phyloP scores from a whole-genome alignment of 768 basidiomycete species.

The Hydnum rufescens region DNA sequence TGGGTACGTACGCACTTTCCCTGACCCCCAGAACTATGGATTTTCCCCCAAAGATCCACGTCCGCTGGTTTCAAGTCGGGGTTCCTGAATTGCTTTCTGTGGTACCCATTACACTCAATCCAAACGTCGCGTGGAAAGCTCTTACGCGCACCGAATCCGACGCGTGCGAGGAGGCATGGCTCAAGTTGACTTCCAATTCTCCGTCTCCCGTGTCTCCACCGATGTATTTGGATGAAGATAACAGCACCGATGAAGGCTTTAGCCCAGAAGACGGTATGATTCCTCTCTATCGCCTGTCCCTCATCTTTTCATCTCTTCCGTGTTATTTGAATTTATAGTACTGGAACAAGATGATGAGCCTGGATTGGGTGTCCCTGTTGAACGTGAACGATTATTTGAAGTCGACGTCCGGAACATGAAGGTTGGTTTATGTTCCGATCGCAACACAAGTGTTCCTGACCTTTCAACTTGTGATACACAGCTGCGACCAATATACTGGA shows the following conservation, averaged over 20 bases:
- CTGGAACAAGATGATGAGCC: conserved; percentile 5
- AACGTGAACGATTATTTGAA: conserved; percentile 15
- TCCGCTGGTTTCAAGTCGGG: conserved; percentile 9
- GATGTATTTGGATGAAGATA: conserved; percentile 9
- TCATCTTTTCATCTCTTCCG: not conserved
- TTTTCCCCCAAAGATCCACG: conserved; percentile 6
- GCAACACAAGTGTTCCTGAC: not conserved
- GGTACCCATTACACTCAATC: conserved; percentile 9
- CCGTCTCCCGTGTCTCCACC: not conserved
- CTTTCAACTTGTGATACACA: not conserved
- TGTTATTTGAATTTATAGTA: not conserved
- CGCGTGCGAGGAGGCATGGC: conserved; percentile 15
- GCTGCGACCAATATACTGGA: conserved; percentile 24
- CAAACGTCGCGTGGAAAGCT: conserved; percentile 11
- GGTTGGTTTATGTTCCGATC: conserved; percentile 7
- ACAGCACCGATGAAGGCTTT: not conserved
- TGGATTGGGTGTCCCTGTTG: conserved; percentile 14
- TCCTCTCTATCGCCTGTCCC: too few relatives aligned
- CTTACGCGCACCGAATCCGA: conserved; percentile 14
- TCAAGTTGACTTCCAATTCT: conserved; percentile 10
- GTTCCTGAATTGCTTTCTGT: conserved; percentile 10
- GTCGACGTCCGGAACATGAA: conserved; percentile 16
- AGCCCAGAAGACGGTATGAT: not conserved
- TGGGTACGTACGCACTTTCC: too few relatives aligned
- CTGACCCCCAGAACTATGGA: too few relatives aligned